Conservation (phyloP, 2,329 filamentous ascomycete genomes). For the Pyrenophora graminea region DNA sequence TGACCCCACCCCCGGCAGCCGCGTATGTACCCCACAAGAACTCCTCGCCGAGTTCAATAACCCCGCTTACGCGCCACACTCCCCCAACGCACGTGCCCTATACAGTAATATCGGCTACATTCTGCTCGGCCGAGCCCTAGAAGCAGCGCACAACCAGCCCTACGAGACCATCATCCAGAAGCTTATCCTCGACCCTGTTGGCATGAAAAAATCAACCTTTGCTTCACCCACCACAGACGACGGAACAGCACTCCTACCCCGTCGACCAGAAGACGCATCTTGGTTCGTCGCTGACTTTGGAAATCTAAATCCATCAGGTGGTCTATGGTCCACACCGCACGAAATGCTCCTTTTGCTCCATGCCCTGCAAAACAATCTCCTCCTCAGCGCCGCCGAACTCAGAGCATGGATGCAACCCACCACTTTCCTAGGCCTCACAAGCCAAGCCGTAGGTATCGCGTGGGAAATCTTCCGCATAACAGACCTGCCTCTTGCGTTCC, state of each 20-base stretch:
- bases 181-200: conserved; percentile 26
- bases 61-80: conserved; percentile 21
- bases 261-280: conserved; percentile 10
- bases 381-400: conserved; percentile 20
- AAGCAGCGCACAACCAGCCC: conserved; percentile 21
- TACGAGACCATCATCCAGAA: conserved; percentile 27
- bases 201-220: conserved; percentile 23
- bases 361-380: conserved; percentile 19
- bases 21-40: conserved; percentile 22
- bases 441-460: conserved; percentile 32
- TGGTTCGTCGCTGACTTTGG: conserved; percentile 31
- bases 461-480: conserved; percentile 36
- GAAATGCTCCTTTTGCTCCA: conserved; percentile 27
- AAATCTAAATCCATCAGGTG: conserved; percentile 33
- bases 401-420: conserved; percentile 32
- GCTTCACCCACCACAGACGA: conserved; percentile 10
- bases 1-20: conserved; percentile 27
- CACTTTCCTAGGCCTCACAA: conserved; percentile 20
- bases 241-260: conserved; percentile 22
- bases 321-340: conserved; percentile 33
- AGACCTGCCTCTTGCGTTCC: conserved; percentile 18
- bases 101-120: conserved; percentile 34
- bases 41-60: conserved; percentile 31
- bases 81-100: conserved; percentile 19
- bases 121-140: conserved; percentile 31